phyloP scores from a whole-genome alignment of 225 moss, liverwort and hornwort species.

The Physcomitrium patens region DNA sequence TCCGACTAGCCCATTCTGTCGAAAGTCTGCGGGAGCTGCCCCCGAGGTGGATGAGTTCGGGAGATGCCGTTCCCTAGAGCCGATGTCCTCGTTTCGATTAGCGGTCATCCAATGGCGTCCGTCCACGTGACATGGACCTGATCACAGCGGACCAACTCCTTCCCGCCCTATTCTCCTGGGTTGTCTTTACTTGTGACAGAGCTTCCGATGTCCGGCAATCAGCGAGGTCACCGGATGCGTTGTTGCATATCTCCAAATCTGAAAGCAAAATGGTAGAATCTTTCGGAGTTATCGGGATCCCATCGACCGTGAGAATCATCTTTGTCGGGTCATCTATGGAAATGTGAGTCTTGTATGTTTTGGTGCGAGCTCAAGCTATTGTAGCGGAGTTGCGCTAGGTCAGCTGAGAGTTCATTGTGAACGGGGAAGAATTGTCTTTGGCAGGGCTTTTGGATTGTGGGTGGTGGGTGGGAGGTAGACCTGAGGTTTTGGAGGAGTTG shows the following conservation, averaged over 20 bases:
- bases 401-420: constrained; percentile 7
- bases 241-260: background rate
- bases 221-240: background rate
- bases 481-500: constrained; percentile 22
- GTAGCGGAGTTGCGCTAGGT: background rate
- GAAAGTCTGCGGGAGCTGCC: too few species aligned
- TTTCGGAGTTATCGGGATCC: background rate
- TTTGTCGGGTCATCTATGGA: background rate
- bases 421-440: background rate
- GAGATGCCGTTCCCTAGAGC: background rate
- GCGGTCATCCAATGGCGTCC: background rate
- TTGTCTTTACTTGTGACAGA: background rate
- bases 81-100: background rate
- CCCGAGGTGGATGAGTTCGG: too few species aligned
- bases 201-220: background rate
- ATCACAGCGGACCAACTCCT: constrained; percentile 15
- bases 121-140: background rate
- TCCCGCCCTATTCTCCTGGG: background rate
- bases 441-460: background rate
- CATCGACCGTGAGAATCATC: background rate
- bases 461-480: background rate
- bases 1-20: too few species aligned
- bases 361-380: background rate
- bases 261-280: constrained; percentile 1
- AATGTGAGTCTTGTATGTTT: background rate